Base-by-base conservation (phyloP, 352 stramenopile species). In the Pythium biforme region DNA sequence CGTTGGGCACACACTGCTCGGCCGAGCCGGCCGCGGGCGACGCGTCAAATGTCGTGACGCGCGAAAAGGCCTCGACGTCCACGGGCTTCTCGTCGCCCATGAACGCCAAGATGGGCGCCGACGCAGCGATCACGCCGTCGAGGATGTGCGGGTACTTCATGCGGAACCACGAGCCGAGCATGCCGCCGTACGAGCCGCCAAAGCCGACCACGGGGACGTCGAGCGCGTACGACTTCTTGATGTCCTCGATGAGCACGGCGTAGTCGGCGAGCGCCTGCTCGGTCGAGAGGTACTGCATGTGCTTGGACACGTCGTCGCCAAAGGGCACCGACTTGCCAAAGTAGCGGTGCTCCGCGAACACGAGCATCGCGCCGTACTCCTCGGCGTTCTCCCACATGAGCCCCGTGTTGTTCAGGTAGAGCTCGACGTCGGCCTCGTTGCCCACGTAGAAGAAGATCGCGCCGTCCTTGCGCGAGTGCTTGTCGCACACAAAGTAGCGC, bases 261-360 rank as follows among this genome's bases (percentile, higher is more conserved):
- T 96, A 98, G 70, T 98, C 94, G 0, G 82, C 89, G 14, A 98
- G 75, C 26, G 95, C 83, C 66, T 98, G 93, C 26, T 94, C 80
- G 0, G 79, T 81, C 22, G 82, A 92, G 6, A 93, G 75, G 56
- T 91, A 97, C 27, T 85, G 72, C 67, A 88, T 79, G 55, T 81
- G 72, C 55, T 90, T 76, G 12, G 53, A 59, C 33, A 81, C 69
- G 1, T 89, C 75, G 53, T 81, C 80, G 22, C 66, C 72, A 22
- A 92, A 92, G 0, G 92, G 92, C 25, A 97, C 67, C 51, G 86
- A 96, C 69, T 96, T 85, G 59, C 96, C 96, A 76, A 98, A 98
- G 81, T 98, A 99, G 0, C 96, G 89, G 72, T 99, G 96, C 75
- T 99, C 96, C 0, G 91, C 94, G 70, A 98, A 99, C 22, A 99